Conservation (phyloP, 2,329 filamentous ascomycete species). For the Lasiodiplodia citricola region DNA sequence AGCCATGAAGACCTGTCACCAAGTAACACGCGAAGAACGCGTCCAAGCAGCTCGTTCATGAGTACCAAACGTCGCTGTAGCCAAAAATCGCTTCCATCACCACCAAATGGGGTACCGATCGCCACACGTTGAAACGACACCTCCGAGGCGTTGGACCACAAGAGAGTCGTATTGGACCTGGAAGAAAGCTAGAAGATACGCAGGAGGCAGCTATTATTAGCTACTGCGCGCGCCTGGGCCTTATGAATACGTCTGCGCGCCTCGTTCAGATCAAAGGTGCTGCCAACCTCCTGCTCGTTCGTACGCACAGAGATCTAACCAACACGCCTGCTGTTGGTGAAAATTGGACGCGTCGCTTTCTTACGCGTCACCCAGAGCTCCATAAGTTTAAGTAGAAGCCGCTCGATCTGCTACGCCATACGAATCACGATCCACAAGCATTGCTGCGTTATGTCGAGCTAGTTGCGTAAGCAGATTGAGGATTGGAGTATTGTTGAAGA, state of each 20-base stretch:
- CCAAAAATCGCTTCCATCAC: too few species aligned
- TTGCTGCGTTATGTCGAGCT: not conserved
- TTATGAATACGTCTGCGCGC: not conserved
- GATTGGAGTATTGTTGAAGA: conserved; percentile 28
- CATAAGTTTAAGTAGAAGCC: not conserved
- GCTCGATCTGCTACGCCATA: not conserved
- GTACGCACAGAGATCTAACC: not conserved
- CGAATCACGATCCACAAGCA: not conserved
- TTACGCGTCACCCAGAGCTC: not conserved
- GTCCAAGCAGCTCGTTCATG: too few species aligned
- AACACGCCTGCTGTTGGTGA: not conserved
- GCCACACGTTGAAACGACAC: not conserved
- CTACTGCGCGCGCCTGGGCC: not conserved
- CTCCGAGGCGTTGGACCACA: not conserved
- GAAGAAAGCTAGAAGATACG: not conserved
- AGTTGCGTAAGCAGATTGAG: conserved; percentile 1
- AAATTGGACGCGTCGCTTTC: not conserved
- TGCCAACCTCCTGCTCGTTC: not conserved
- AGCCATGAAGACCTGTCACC: too few species aligned
- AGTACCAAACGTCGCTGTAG: too few species aligned
- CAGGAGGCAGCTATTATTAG: not conserved
- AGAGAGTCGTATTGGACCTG: not conserved
- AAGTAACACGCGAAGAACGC: too few species aligned
- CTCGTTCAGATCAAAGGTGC: not conserved
- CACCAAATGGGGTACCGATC: too few species aligned